Conservation (phyloP, 1,284 basidiomycete genomes). For the Inonotus obliquus region DNA sequence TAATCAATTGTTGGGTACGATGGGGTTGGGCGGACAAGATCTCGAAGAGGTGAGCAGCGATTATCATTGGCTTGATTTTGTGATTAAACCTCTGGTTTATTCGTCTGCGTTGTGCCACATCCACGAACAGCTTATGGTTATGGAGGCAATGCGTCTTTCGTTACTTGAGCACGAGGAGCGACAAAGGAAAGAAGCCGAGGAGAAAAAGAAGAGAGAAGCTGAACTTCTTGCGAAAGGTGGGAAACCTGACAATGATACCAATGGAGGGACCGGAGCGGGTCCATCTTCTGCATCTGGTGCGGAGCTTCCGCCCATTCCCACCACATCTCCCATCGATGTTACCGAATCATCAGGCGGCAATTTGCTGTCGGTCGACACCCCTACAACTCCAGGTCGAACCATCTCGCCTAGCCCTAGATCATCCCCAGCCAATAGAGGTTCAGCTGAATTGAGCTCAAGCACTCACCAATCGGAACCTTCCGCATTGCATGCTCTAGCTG, state of each 20-base stretch:
- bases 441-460: neutral
- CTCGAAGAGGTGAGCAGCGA: slow-evolving; percentile 75
- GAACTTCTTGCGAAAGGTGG: slow-evolving; percentile 28
- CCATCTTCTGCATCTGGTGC: slow-evolving; percentile 8
- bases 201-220: slow-evolving; percentile 46
- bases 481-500: neutral
- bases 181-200: slow-evolving; percentile 62
- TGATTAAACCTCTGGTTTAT: neutral
- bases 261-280: neutral
- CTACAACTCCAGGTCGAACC: neutral
- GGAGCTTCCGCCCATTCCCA: slow-evolving; percentile 13
- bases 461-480: neutral
- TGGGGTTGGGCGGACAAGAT: slow-evolving; percentile 75
- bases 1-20: slow-evolving; percentile 54
- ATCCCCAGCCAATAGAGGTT: neutral
- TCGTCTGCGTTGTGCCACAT: too few relatives aligned
- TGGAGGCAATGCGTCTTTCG: slow-evolving; percentile 98
- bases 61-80: neutral
- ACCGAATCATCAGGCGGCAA: neutral
- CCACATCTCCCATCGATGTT: slow-evolving; percentile 13
- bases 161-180: slow-evolving; percentile 88
- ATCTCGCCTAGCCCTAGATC: neutral
- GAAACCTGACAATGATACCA: slow-evolving; percentile 3
- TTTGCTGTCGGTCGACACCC: neutral
- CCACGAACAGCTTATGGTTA: slow-evolving; percentile 85